These are phyloP conservation scores for Phlegmacium glaucopus DNA, from an alignment of 768 basidiomycete species.

Conservation along the genomic window DNA sequence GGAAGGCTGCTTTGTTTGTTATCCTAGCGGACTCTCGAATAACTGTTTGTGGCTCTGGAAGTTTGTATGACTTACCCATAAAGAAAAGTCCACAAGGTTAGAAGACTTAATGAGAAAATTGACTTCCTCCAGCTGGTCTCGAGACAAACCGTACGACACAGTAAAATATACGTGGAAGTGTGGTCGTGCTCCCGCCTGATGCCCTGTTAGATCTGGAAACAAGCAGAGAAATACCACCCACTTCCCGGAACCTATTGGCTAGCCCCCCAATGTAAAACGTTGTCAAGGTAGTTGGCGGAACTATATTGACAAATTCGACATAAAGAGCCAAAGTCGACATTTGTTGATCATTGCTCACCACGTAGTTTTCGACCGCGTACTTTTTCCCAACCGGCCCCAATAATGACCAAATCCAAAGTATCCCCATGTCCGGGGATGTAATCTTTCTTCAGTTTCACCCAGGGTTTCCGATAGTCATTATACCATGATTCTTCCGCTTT, in stretches of 20 bases:
- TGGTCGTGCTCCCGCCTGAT: conserved; percentile 43
- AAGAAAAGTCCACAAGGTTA: conserved; percentile 30
- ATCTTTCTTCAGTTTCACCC: conserved; percentile 90
- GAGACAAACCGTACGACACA: conserved; percentile 68
- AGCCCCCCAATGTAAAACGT: conserved; percentile 79
- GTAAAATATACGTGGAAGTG: conserved; percentile 76
- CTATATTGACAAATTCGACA: conserved; percentile 31
- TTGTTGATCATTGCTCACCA: conserved; percentile 40
- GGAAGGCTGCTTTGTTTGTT: conserved; percentile 32
- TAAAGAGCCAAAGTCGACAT: background rate
- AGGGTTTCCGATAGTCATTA: conserved; percentile 59
- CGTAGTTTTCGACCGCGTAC: conserved; percentile 71
- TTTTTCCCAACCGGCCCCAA: conserved; percentile 81
- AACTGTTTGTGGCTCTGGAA: background rate
- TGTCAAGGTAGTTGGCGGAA: conserved; percentile 67
- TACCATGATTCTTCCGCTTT: conserved; percentile 72
- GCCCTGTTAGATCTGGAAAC: background rate
- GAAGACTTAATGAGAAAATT: conserved; percentile 63
- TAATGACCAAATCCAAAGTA: conserved; percentile 69
- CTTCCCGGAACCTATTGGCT: conserved; percentile 32
- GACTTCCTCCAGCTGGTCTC: conserved; percentile 65
- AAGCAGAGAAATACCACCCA: background rate
- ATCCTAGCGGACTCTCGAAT: background rate
- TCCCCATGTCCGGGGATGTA: conserved; percentile 87
- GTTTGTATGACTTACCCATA: conserved; percentile 7